Evolutionary conservation across 805 yeast genomes (phyloP).

Genomic region (Myxozyma neotropica): DNA sequence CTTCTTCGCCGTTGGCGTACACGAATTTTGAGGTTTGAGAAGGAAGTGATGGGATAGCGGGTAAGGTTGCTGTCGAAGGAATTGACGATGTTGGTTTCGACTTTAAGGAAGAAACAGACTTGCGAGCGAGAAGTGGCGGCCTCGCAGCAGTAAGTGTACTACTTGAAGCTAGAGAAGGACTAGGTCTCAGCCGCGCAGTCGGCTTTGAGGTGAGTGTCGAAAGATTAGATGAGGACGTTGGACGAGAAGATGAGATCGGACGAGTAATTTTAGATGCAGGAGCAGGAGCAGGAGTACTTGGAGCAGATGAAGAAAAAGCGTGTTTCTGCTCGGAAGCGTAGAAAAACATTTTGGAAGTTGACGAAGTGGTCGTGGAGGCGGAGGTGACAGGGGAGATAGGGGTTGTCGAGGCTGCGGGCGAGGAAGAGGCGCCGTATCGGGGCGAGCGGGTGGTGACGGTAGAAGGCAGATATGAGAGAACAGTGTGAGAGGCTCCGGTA

Average conservation of each 20-base stretch:
- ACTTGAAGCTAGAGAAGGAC: not conserved
- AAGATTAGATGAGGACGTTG: not conserved
- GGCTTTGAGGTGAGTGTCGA: not conserved
- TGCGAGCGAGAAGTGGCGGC: not conserved
- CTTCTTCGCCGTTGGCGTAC: conserved; percentile 34
- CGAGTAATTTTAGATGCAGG: not conserved
- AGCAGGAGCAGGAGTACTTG: not conserved
- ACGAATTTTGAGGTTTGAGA: conserved; percentile 21
- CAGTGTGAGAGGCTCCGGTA: conserved; percentile 11
- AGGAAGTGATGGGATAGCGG: not conserved
- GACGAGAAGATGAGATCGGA: not conserved
- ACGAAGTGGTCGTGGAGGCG: not conserved
- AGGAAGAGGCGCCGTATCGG: conserved; percentile 3
- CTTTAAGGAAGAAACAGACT: not conserved
- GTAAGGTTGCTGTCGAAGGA: not conserved
- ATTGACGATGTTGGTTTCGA: not conserved
- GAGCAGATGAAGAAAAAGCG: not conserved
- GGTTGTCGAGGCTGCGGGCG: not conserved
- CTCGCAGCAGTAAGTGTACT: too few species aligned
- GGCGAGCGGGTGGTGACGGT: conserved; percentile 34
- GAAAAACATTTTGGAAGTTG: conserved; percentile 1
- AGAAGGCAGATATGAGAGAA: conserved; percentile 25
- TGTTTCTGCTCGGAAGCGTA: not conserved
- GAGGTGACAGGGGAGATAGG: not conserved
- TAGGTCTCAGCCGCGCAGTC: conserved; percentile 2